Evolutionary conservation across 495 filamentous ascomycete species (phyloP), one percentile per base, ranked within the genome.

Genomic region (Aspergillus carlsbadensis): DNA sequence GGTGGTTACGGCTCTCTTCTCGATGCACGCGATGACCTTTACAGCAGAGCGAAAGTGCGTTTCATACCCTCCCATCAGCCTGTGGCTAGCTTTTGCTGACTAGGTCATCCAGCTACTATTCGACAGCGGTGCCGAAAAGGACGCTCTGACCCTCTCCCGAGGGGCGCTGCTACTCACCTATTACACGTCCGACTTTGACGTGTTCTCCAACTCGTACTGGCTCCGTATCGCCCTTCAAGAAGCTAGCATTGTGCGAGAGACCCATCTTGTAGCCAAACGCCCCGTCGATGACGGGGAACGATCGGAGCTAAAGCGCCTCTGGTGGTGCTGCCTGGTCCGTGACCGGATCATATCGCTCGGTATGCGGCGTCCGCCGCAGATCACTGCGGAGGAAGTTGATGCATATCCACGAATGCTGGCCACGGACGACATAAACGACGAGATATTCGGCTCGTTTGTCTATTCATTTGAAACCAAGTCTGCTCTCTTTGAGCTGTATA

Each of bases 281-380:
- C 8, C 26, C 26, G 26, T 29, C 26, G 10, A 21, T 10, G 31
- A 7, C 8, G 29, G 3, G 21, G 48, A 39, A 37, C 17, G n/a
- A 18, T 52, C 48, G 1, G 48, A 52, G 13, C 33, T 52, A 10
- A 36, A 37, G 26, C 31, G 48, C 15, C 8, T 52, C 10, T 52
- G 48, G 48, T 52, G 48, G 48, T 52, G 31, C 34, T 52, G 48
- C 39, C 29, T 52, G 20, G 22, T 52, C 3, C 48, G 48, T 6
- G 48, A 52, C 39, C 48, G 48, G 10, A 29, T 52, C 29, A 40
- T 52, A 18, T 52, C 48, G 1, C 48, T 52, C 3, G 48, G 48
- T 8, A 52, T 52, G 48, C 48, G 34, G 17, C 48, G 48, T 11
- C 34, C 48, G 14, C 21, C 37, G 13, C 48, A 52, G 26, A 52